A percentile compares a stretch with the other conserved stretches of the same genome.
phyloP scores from a whole-genome alignment of 1,284 basidiomycete species.

The Microbotryum silenes-acaulis region DNA sequence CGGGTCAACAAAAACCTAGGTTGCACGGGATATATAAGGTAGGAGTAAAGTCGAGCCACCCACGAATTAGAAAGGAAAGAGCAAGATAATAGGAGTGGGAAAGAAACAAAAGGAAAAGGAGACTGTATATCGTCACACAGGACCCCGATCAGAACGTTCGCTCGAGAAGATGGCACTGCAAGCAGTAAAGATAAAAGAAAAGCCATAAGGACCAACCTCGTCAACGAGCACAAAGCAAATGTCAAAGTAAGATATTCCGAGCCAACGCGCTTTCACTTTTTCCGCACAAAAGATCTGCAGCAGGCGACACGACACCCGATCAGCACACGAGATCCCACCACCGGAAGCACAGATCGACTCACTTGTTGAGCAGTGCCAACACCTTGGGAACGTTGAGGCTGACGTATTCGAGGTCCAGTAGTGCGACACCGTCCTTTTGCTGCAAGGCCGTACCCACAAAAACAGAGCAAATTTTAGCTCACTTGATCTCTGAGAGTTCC shows the following conservation, averaged over 20 bases:
- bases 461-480: not conserved
- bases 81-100: not conserved
- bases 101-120: not conserved
- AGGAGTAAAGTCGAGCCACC: not conserved
- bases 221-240: no score
- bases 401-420: slow-evolving; percentile 94
- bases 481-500: not conserved
- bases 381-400: slow-evolving; percentile 95
- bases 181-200: not conserved
- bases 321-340: not conserved
- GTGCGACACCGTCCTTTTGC: slow-evolving; percentile 97
- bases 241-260: no score
- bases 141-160: no score
- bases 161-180: not conserved
- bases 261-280: slow-evolving; percentile 9
- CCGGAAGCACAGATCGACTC: slow-evolving; percentile 10
- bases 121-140: not conserved
- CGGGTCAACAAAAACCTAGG: no score
- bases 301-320: not conserved
- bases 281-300: slow-evolving; percentile 24
- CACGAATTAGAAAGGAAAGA: not conserved
- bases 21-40: no score
- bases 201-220: no score
- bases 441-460: slow-evolving; percentile 40
- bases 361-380: slow-evolving; percentile 51